These are phyloP conservation scores for Flaveria ramosissima DNA, from an alignment of 129 eudicot genomes.

Conservation along the genomic window DNA sequence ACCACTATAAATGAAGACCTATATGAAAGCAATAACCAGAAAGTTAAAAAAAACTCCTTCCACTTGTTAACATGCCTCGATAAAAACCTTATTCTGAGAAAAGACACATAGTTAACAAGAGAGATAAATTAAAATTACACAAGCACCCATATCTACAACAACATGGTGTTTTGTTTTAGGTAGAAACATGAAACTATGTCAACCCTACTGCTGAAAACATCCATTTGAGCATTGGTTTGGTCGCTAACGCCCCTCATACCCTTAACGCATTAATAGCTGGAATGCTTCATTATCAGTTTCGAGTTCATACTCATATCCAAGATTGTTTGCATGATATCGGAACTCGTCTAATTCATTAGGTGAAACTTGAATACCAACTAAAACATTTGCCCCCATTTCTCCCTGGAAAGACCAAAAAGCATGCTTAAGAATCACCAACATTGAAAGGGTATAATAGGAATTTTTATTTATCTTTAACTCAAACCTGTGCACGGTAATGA, in stretches of 20 bases:
- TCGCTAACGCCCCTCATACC: background rate
- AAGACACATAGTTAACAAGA: background rate
- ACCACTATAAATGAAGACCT: background rate
- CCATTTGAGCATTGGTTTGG: constrained; percentile 2
- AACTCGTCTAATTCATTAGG: constrained; percentile 60
- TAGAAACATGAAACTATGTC: constrained; percentile 7
- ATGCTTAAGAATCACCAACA: constrained; percentile 10
- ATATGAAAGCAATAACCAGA: background rate
- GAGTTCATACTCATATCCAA: constrained; percentile 74
- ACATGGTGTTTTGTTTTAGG: constrained; percentile 2
- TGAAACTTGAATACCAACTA: constrained; percentile 88
- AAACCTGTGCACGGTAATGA: constrained; percentile 96
- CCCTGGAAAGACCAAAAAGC: constrained; percentile 48
- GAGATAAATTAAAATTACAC: background rate
- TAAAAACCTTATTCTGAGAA: constrained; percentile 1
- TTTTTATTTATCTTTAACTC: background rate
- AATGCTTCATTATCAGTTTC: constrained; percentile 74
- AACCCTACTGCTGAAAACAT: constrained; percentile 11
- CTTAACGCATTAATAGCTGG: constrained; percentile 76
- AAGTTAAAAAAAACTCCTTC: background rate
- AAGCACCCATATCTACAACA: constrained; percentile 30
- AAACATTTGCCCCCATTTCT: constrained; percentile 90
- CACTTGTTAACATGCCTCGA: background rate
- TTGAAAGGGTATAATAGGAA: background rate
- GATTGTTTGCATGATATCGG: constrained; percentile 56